Base-by-base conservation (phyloP, 208 protist genomes). In the Crithidia expoeki region DNA sequence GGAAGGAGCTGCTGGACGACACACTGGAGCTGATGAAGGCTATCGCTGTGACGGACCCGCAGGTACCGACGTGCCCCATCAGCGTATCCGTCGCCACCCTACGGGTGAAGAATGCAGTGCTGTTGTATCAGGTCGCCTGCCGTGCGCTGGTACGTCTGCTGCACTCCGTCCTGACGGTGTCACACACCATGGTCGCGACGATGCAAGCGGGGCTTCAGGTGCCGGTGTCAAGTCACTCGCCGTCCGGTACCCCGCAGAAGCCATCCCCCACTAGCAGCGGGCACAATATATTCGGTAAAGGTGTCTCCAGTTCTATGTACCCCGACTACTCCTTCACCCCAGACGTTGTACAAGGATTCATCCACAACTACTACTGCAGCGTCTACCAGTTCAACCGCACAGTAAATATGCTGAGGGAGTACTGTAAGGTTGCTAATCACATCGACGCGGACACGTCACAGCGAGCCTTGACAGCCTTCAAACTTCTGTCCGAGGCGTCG, bases 1-100 rank as follows among this genome's bases (percentile, higher is more conserved):
- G 70, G 70, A 68, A 75, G 53, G 61, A 38, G 40, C 40, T 81
- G 52, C 56, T 74, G 19, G 58, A 77, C 19, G 76, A 79, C 63
- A 82, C 76, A 23, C 68, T 85, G 57, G 67, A 85, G 52, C 61
- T 85, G 50, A 55, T 85, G 40, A 79, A 75, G 59, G 33, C 60
- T 34, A 73, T 71, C 51, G 65, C 66, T 2, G 51, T 25, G 32
- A 47, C 32, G 2, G 59, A 80, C n/a, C 57, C 51, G 5, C 6
- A 50, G 9, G 25, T 33, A 14, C 55, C 27, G 0, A 14, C 47
- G 16, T 77, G 55, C 17, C 23, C 32, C 4, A 40, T 77, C 5
- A 60, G 44, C 21, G 14, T 36, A 34, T 10, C 33, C 14, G 28
- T 49, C 6, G 28, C 38, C 12, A 34, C 50, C 16, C 50, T 30